Percentiles rank a stretch among this genome's conserved stretches.
phyloP scores from a whole-genome alignment of 805 yeast species.

The Wickerhamiella cacticola region DNA sequence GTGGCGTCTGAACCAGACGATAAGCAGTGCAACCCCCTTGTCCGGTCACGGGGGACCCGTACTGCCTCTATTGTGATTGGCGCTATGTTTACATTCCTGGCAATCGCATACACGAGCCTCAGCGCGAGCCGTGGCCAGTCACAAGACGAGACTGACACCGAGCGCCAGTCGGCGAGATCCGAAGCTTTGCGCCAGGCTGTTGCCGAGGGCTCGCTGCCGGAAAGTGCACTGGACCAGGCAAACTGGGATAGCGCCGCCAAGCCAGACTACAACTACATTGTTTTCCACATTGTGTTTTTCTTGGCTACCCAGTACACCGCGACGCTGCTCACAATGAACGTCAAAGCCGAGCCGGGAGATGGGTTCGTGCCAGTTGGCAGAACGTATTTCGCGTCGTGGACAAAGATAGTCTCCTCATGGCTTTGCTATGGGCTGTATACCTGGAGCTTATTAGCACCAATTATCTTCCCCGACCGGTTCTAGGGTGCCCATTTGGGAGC shows the following conservation, averaged over 20 bases:
- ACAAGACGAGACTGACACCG: conserved; percentile 35
- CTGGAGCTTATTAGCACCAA: conserved; percentile 90
- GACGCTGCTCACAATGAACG: conserved; percentile 82
- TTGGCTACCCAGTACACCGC: conserved; percentile 97
- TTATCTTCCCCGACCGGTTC: conserved; percentile 79
- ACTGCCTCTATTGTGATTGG: conserved; percentile 80
- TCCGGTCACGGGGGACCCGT: conserved; percentile 80
- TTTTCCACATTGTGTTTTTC: conserved; percentile 85
- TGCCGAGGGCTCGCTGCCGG: conserved; percentile 91
- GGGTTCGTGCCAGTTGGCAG: conserved; percentile 95
- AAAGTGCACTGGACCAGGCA: conserved; percentile 70
- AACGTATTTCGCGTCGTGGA: conserved; percentile 91
- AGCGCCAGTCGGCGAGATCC: conserved; percentile 63
- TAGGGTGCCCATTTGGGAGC: not conserved
- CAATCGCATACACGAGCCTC: conserved; percentile 94
- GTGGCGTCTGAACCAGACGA: conserved; percentile 97
- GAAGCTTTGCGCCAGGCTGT: conserved; percentile 90
- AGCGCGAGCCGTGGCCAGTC: conserved; percentile 57
- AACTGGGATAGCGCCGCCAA: conserved; percentile 35
- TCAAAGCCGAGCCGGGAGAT: conserved; percentile 68
- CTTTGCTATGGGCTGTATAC: conserved; percentile 72
- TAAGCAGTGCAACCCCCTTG: conserved; percentile 77
- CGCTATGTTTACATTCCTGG: conserved; percentile 84
- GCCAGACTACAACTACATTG: conserved; percentile 24
- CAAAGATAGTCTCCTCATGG: conserved; percentile 86